Evolutionary conservation across 768 basidiomycete genomes (phyloP), one percentile per base, ranked within the genome.

Genomic region (Lactarius indigo): DNA sequence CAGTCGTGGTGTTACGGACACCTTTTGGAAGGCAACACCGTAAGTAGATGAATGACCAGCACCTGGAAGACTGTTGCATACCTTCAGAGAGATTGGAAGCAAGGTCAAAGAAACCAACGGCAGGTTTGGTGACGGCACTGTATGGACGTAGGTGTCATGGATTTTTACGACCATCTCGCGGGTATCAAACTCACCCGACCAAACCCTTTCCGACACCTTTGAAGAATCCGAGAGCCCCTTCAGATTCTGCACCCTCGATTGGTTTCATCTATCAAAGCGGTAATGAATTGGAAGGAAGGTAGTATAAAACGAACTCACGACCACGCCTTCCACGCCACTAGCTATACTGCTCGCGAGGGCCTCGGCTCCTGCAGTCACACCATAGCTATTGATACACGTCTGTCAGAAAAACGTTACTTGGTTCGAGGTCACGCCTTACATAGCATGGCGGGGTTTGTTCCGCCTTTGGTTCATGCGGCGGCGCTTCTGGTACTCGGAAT

Each of bases 1-100:
- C 96, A 2, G 95, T 98, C 0, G 97, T 98, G 1, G 97, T 99
- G 73, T 99, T 99, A 55, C 97, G 88, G 69, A 99, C 96, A 31
- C 96, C 93, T 94, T 65, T 39, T 39, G 63, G 18, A 50, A 39
- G 39, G 9, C 54, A 54, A n/a, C 26, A 39, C 50, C 30, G 15
- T 42, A 23, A 59, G 35, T 23, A 18, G 20, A 50, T 30, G 15
- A 1, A 26, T 35, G 5, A 56, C 52, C 26, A 61, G 37, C 55
- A 69, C 35, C 67, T 47, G 41, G 59, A 35, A 59, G n/a, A 26
- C 28, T n/a, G 9, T 23, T 56, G 52, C 70, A 54, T 68, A 90
- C 91, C 96, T 83, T 97, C 96, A 30, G 92, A 89, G 26, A 98
- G 87, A 72, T 96, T 98, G 17, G 96, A 91, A 2, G 96, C 92